Evolutionary conservation across 306 rosid genomes (phyloP).

Genomic region (Cucumis hystrix): DNA sequence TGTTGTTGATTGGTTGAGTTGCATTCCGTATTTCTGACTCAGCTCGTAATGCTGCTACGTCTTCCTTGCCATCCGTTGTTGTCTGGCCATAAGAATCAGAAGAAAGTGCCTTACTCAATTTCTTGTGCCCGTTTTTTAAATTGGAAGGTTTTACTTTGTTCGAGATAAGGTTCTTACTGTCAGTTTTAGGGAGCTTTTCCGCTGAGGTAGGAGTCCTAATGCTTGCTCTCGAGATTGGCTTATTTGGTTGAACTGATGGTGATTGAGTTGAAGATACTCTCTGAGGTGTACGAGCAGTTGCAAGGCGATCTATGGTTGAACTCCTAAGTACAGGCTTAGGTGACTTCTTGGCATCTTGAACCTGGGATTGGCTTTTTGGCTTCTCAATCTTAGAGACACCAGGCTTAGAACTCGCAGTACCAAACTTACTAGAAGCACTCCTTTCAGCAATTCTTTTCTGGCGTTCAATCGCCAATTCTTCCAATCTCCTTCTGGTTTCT

Average conservation of each 20-base stretch:
- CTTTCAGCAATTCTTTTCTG: slow-evolving; percentile 97
- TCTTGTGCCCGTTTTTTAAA: slow-evolving; percentile 18
- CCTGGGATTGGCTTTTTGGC: slow-evolving; percentile 28
- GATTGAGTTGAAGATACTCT: slow-evolving; percentile 30
- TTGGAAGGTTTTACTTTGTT: slow-evolving; percentile 43
- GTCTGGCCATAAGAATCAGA: slow-evolving; percentile 20
- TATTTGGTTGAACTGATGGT: slow-evolving; percentile 34
- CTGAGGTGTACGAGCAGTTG: slow-evolving; percentile 40
- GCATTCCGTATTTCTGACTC: slow-evolving; percentile 13
- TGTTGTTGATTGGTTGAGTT: slow-evolving; percentile 18
- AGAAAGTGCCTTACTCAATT: slow-evolving; percentile 24
- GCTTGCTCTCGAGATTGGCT: slow-evolving; percentile 33
- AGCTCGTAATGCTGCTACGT: slow-evolving; percentile 19
- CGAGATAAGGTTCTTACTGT: slow-evolving; percentile 43
- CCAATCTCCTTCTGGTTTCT: slow-evolving; percentile 63
- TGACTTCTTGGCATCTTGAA: slow-evolving; percentile 39
- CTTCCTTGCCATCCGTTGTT: slow-evolving; percentile 21
- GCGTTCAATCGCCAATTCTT: slow-evolving; percentile 49
- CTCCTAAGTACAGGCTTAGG: slow-evolving; percentile 48
- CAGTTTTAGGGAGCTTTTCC: slow-evolving; percentile 25
- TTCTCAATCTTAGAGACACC: slow-evolving; percentile 37
- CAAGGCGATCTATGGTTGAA: slow-evolving; percentile 81
- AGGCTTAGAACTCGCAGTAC: slow-evolving; percentile 23
- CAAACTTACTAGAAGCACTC: slow-evolving; percentile 29
- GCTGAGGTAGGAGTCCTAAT: slow-evolving; percentile 12